Percentiles rank a stretch among this genome's conserved stretches.
Evolutionary conservation across 345 rosid genomes (phyloP).

Genomic region (Streptanthus diversifolius): DNA sequence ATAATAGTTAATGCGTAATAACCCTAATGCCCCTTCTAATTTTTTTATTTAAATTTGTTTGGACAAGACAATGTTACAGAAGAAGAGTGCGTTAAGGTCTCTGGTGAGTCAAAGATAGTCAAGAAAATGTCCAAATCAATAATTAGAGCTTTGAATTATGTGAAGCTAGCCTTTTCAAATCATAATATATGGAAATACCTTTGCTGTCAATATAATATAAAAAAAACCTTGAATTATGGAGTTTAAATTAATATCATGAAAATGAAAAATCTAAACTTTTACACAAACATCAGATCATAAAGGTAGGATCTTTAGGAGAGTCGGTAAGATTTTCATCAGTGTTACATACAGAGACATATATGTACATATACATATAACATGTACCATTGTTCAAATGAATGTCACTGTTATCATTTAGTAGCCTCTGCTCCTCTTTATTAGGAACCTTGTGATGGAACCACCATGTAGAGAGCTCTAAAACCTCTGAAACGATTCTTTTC

Average conservation of each 20-base stretch:
- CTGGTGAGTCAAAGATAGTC: conserved; percentile 14
- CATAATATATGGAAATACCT: not conserved
- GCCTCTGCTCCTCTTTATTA: conserved; percentile 34
- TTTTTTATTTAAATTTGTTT: not conserved
- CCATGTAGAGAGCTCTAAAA: conserved; percentile 32
- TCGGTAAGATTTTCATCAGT: conserved; percentile 21
- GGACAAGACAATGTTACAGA: conserved; percentile 14
- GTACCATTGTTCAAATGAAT: conserved; percentile 34
- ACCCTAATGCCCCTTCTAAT: not conserved
- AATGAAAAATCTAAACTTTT: conserved; percentile 8
- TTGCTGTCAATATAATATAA: not conserved
- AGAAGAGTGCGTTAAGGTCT: conserved; percentile 20
- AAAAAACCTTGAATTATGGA: not conserved
- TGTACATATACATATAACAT: conserved; percentile 6
- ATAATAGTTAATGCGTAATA: conserved; percentile 19
- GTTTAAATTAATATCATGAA: not conserved
- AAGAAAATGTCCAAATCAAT: conserved; percentile 20
- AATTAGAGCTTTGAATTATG: conserved; percentile 5
- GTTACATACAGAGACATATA: not conserved
- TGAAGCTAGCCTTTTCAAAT: not conserved
- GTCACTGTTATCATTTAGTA: conserved; percentile 36
- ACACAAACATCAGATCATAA: conserved; percentile 23
- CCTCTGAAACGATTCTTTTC: conserved; percentile 23
- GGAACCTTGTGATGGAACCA: conserved; percentile 20
- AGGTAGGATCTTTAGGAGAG: conserved; percentile 18